Evolutionary conservation across 805 yeast species (phyloP), one percentile per base, ranked within the genome.

Genomic region (Schwanniomyces sp.): DNA sequence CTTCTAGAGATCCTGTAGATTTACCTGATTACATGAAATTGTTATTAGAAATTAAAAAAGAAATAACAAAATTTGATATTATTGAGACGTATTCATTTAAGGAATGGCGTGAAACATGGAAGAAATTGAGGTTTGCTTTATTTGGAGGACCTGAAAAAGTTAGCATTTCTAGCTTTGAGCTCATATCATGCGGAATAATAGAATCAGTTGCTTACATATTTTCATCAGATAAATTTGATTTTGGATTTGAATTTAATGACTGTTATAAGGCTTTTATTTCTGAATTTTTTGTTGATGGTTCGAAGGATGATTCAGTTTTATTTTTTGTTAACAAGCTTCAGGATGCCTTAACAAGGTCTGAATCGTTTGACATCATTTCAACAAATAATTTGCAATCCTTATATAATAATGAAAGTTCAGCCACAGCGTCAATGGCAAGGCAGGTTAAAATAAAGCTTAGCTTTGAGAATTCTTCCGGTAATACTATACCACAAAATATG

Each of bases 341-440:
- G 51, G 91, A 87, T 47, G 81, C 88, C 0, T 64, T 90, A 18
- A 81, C 88, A 1, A 75, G 96, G 55, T 74, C 82, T 0, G 97
- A 91, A 61, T 71, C 85, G 0, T 88, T 90, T 61, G 86, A 82
- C 36, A 80, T 90, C 14, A 62, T 78, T 1, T 72, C 80, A 0
- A 67, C 81, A 57, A 88, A 78, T 11, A 52, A 56, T 26, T 39
- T 47, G 9, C 32, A 43, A 16, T 38, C 53, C 10, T 27, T 36
- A 16, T 40, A 40, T 27, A 44, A 48, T 29, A 44, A 47, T 34
- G 65, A 59, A 2, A 56, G 54, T 25, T 50, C 59, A 18, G 79
- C 81, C 25, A 78, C 88, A 1, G 72, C 82, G 0, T 76, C 85
- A 0, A 75, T 91, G 77, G 87, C 91, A 0, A 84, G 81, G 47